phyloP scores from a whole-genome alignment of 192 early-diverging fungal genomes.

The Podila verticillata region DNA sequence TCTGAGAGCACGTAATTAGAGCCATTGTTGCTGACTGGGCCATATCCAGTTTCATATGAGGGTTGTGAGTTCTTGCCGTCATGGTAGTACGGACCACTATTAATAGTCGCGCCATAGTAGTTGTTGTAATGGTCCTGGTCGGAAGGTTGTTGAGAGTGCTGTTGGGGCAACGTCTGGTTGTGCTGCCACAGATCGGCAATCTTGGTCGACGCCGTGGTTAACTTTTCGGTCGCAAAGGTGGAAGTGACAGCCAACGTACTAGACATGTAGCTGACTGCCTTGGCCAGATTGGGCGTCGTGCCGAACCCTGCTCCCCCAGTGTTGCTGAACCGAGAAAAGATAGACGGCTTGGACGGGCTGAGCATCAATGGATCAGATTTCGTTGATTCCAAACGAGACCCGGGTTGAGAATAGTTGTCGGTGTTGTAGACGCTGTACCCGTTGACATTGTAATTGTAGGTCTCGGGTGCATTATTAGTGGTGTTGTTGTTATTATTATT shows the following conservation, averaged over 20 bases:
- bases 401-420: not conserved
- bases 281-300: slow-evolving; percentile 28
- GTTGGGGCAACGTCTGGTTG: slow-evolving; percentile 42
- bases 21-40: slow-evolving; percentile 3
- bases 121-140: slow-evolving; percentile 26
- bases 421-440: slow-evolving; percentile 19
- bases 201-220: slow-evolving; percentile 39
- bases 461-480: not conserved
- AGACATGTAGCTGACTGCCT: slow-evolving; percentile 37
- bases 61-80: not conserved
- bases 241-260: slow-evolving; percentile 43
- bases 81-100: slow-evolving; percentile 18
- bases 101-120: slow-evolving; percentile 26
- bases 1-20: slow-evolving; percentile 25
- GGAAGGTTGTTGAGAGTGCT: slow-evolving; percentile 4
- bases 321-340: slow-evolving; percentile 35
- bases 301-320: not conserved
- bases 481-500: not conserved
- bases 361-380: slow-evolving; percentile 22
- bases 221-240: slow-evolving; percentile 37
- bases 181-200: slow-evolving; percentile 51
- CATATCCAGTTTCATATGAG: slow-evolving; percentile 4
- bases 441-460: slow-evolving; percentile 18
- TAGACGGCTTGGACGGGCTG: slow-evolving; percentile 18
- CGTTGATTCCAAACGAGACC: not conserved